A percentile compares a stretch with the other conserved stretches of the same genome.
Conservation (phyloP, 106 monocot species). For the Dendrobium chrysotoxum region DNA sequence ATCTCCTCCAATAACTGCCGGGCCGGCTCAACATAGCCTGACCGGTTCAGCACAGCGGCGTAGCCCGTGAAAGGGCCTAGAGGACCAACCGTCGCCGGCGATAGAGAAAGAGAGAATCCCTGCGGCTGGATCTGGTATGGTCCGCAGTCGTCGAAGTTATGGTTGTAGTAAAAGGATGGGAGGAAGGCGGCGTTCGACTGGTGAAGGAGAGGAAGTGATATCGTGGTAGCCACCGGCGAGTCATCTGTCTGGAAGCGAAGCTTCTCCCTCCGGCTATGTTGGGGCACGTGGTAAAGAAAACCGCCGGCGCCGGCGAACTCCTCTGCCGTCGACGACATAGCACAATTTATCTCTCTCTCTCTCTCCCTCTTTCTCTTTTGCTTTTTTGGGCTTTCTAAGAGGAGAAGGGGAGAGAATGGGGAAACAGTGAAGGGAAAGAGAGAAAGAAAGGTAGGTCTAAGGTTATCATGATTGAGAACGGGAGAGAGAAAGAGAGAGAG, state of each 20-base stretch:
- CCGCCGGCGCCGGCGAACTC: neutral
- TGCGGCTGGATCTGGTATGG: neutral
- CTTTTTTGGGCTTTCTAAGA: neutral
- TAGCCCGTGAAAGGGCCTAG: conserved; percentile 77
- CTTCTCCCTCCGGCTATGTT: conserved; percentile 83
- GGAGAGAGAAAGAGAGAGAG: neutral
- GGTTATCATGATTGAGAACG: neutral
- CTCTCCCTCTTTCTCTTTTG: neutral
- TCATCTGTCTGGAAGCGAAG: conserved; percentile 46
- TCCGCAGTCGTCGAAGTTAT: neutral
- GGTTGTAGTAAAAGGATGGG: neutral
- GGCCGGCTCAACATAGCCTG: conserved; percentile 60
- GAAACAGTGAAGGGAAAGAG: conserved; percentile 2
- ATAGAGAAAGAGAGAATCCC: conserved; percentile 16
- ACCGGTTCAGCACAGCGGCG: conserved; percentile 60
- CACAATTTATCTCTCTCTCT: neutral
- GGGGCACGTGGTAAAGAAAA: conserved; percentile 61
- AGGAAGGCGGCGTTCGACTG: neutral
- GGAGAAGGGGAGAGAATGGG: neutral
- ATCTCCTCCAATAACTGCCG: conserved; percentile 68
- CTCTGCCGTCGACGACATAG: neutral
- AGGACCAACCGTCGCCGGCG: conserved; percentile 19
- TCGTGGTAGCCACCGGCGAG: neutral
- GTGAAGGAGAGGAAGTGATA: neutral
- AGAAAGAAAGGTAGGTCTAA: conserved; percentile 3